These are phyloP conservation scores for Sporormia fimetaria DNA, from an alignment of 495 filamentous ascomycete genomes.

Conservation along the genomic window DNA sequence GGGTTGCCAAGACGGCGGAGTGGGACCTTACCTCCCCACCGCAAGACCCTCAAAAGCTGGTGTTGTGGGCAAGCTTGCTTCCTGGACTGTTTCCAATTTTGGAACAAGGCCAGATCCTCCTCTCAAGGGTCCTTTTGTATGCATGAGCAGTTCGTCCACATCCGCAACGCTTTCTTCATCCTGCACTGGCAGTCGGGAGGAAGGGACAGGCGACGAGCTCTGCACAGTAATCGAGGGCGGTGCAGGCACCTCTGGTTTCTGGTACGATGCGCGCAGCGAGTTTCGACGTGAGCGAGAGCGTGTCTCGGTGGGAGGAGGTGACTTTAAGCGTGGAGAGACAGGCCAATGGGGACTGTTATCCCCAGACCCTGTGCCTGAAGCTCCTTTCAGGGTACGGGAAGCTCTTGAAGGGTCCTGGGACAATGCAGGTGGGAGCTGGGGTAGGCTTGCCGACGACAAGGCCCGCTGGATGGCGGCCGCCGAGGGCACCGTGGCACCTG, in stretches of 20 bases:
- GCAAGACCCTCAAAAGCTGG: conserved; percentile 39
- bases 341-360: conserved; percentile 56
- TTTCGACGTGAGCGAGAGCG: conserved; percentile 27
- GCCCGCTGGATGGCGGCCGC: conserved; percentile 52
- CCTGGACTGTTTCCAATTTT: conserved; percentile 83
- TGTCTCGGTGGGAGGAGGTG: conserved; percentile 48
- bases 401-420: conserved; percentile 48
- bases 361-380: conserved; percentile 30
- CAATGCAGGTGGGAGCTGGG: conserved; percentile 44
- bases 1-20: not conserved
- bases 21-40: conserved; percentile 12
- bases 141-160: conserved; percentile 42
- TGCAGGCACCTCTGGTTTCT: conserved; percentile 14
- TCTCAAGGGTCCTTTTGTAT: conserved; percentile 56
- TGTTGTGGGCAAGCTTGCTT: conserved; percentile 71
- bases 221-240: conserved; percentile 46
- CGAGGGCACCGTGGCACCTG: conserved; percentile 42
- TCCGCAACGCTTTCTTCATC: conserved; percentile 29
- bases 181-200: conserved; percentile 33
- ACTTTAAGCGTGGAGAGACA: conserved; percentile 53
- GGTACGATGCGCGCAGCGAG: conserved; percentile 32
- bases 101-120: conserved; percentile 54
- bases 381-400: conserved; percentile 49
- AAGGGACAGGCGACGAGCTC: conserved; percentile 39
- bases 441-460: conserved; percentile 51